Conservation (phyloP, 2,329 filamentous ascomycete species). For the Colletotrichum australisinense region DNA sequence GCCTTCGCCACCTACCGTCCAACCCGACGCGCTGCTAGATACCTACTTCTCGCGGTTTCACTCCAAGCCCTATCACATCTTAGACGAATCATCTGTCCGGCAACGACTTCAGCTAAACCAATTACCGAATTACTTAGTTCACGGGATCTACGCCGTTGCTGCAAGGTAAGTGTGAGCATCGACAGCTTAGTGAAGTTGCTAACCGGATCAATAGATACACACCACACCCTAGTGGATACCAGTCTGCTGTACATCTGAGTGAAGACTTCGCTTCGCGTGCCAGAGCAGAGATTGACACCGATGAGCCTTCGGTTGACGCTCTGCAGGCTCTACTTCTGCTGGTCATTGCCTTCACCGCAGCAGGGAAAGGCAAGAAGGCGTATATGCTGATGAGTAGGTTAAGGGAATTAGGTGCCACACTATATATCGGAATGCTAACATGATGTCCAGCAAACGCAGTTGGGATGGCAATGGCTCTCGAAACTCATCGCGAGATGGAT, state of each 20-base stretch:
- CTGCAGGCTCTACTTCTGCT: slow-evolving; percentile 82
- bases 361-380: slow-evolving; percentile 84
- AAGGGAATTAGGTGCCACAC: background rate
- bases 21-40: slow-evolving; percentile 75
- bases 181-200: slow-evolving; percentile 26
- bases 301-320: slow-evolving; percentile 83
- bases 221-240: slow-evolving; percentile 73
- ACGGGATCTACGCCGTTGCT: slow-evolving; percentile 71
- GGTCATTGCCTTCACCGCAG: slow-evolving; percentile 79
- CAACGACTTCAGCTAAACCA: slow-evolving; percentile 78
- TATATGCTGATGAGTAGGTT: slow-evolving; percentile 84
- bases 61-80: slow-evolving; percentile 83
- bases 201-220: slow-evolving; percentile 68
- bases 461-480: slow-evolving; percentile 85
- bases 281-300: slow-evolving; percentile 77
- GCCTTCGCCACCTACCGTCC: slow-evolving; percentile 56
- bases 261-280: slow-evolving; percentile 80
- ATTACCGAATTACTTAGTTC: slow-evolving; percentile 65
- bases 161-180: slow-evolving; percentile 61
- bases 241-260: slow-evolving; percentile 74
- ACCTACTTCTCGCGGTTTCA: slow-evolving; percentile 85
- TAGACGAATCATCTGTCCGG: slow-evolving; percentile 81
- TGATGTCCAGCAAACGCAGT: slow-evolving; percentile 72
- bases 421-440: slow-evolving; percentile 17
- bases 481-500: slow-evolving; percentile 82